Evolutionary conservation across 345 rosid genomes (phyloP), one percentile per base, ranked within the genome.

Genomic region (Gossypium mustelinum): DNA sequence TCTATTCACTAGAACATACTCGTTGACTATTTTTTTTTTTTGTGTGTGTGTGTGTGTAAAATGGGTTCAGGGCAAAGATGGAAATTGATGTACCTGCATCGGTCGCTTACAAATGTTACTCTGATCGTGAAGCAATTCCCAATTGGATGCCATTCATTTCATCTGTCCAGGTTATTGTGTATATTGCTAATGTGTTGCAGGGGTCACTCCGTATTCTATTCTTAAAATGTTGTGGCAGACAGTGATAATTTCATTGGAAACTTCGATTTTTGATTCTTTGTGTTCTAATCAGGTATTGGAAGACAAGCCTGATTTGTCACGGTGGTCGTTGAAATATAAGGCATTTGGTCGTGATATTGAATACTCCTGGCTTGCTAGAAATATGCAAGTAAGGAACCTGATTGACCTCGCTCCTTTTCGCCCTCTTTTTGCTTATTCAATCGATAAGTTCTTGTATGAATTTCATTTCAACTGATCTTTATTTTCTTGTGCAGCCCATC

Each of bases 141-240:
- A 87, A 76, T 56, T 94, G 98, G 98, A 92, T 94, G 97, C 86
- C 92, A 13, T 89, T 94, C 76, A 94, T 94, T 83, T 89, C 98
- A 14, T 83, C 97, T 17, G 98, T 94, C 0, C 77, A 94, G 97
- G 98, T 89, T 56, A 56, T 10, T 9, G 44, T 29, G 16, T 29
- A 5, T 14, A 8, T 29, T 6, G 44, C 39, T 13, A 60, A 27
- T 60, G 39, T 59, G 55, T 13, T 51, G 5, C 17, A 4, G 7
- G 55, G 55, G 18, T 51, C 9, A 54, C 14, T 39, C 22, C 24
- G 39, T 12, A 0, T 16, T 27, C 16, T 13, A 12, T 48, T 50
- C 8, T 25, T 25, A 25, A 69, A 27, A 9, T 14, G 57, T 25
- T 68, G 0, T 69, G 14, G 54, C 59, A 9, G 14, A 25, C 39